Evolutionary conservation across 257 asterid genomes (phyloP), one percentile per base, ranked within the genome.

Genomic region (Nicotiana attenuata): DNA sequence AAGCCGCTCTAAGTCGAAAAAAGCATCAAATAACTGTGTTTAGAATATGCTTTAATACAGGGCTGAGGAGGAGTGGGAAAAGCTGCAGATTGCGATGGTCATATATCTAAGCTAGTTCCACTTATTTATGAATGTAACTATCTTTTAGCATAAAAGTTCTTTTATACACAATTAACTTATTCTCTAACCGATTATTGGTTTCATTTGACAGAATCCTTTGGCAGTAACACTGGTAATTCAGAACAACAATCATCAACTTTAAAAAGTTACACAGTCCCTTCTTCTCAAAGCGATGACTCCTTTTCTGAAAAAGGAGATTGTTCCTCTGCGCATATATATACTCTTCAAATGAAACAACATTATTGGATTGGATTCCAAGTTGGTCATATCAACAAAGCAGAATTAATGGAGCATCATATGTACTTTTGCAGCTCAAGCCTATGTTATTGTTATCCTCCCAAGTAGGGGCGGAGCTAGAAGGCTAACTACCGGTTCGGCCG

Each of bases 1-100:
- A 41, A 33, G 15, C 56, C 15, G 38, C 13, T 28, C 13, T 38
- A 75, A 11, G 3, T 33, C 38, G 4, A 4, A 33, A 0, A 33
- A 33, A 38, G 15, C 24, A 24, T 41, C 14, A 56, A 6, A 24
- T 73, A 47, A 73, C 29, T 10, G 22, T 45, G 22, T 57, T 55
- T 11, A 10, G 16, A 45, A 22, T 17, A 22, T 78, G 81, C 28
- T 63, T 8, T 38, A 5, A 57, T 80, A 80, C 80, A 92, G 97
- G 93, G 60, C 82, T 93, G 53, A 86, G 84, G 20, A 92, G 97
- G 85, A 91, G 87, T 67, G 98, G 97, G 4, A 93, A 89, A 89
- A 93, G 98, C 80, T 90, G 98, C 87, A 88, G 97, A 83, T 83
- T 93, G 83, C 76, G 7, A 38, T 7, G 1, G 7, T 38, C 7